Base-by-base conservation (phyloP, 768 basidiomycete species). In the Phanerochaete carnosa region DNA sequence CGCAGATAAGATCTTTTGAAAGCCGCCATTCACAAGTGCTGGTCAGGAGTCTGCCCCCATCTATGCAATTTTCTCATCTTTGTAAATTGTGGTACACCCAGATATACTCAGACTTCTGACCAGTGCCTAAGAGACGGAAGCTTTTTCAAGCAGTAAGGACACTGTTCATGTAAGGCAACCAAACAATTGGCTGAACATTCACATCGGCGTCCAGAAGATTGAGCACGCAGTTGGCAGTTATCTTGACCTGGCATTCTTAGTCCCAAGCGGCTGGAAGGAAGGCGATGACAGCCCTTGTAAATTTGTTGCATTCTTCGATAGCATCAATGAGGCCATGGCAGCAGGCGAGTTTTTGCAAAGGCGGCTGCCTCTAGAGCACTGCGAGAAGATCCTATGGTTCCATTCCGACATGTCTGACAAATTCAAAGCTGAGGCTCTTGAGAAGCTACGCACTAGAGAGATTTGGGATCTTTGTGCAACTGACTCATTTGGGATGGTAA, bases 111-210 rank as follows among this genome's bases (percentile, higher is more conserved):
- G n/a, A n/a, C n/a, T n/a, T n/a, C n/a, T n/a, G n/a, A n/a, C n/a
- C n/a, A n/a, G n/a, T n/a, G n/a, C n/a, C n/a, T n/a, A n/a, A n/a
- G n/a, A n/a, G n/a, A n/a, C n/a, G n/a, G n/a, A n/a, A n/a, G n/a
- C n/a, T n/a, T n/a, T n/a, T n/a, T n/a, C n/a, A n/a, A n/a, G n/a
- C n/a, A n/a, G n/a, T n/a, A 43, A 46, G 35, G 8, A 39, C 19
- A 16, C 26, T 7, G 37, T 39, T 29, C 43, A 30, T 15, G 46
- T 57, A 4, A 12, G 13, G 13, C 56, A 43, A 4, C 71, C 72
- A 2, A 77, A 72, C 45, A 68, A 77, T 47, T 67, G 69, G 23
- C 71, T 73, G 0, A 76, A 77, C 45, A 70, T 77, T 22, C 54
- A 64, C 12, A 46, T 76, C 1, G 58, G 47, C 2, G 73, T 75